These are phyloP conservation scores for Neurospora discreta DNA, from an alignment of 495 filamentous ascomycete species.

Conservation along the genomic window DNA sequence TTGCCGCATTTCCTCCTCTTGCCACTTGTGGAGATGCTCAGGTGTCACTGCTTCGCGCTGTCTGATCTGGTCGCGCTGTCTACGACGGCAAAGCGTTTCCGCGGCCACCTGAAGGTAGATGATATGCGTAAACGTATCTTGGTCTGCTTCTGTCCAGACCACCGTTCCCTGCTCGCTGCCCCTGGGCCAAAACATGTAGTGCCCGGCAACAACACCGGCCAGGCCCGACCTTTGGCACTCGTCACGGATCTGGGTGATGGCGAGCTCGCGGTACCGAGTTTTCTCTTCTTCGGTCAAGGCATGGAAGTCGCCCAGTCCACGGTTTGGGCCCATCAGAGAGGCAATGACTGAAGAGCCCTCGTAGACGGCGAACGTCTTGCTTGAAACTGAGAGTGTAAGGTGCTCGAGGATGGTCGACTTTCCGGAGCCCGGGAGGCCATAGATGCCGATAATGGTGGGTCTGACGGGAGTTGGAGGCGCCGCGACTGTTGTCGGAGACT, in stretches of 20 bases:
- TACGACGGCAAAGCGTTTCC: conserved; percentile 25
- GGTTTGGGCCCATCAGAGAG: conserved; percentile 24
- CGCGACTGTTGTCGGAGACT: not conserved
- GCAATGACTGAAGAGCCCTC: conserved; percentile 45
- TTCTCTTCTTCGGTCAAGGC: conserved; percentile 30
- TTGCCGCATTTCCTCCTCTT: conserved; percentile 35
- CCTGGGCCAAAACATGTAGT: conserved; percentile 50
- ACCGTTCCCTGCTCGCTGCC: conserved; percentile 17
- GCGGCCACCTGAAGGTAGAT: conserved; percentile 44
- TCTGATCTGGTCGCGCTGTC: conserved; percentile 27
- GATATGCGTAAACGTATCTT: conserved; percentile 46
- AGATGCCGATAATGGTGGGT: conserved; percentile 44
- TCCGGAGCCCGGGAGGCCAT: conserved; percentile 51
- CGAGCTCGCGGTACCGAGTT: conserved; percentile 28
- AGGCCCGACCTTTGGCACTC: conserved; percentile 27
- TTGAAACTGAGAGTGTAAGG: conserved; percentile 28
- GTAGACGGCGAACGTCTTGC: conserved; percentile 35
- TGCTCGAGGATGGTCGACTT: conserved; percentile 41
- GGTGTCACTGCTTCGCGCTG: conserved; percentile 25
- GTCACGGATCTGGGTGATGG: conserved; percentile 37
- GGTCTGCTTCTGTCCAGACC: conserved; percentile 38
- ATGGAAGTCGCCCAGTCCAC: conserved; percentile 42
- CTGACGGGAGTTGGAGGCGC: conserved; percentile 2
- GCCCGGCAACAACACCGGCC: conserved; percentile 45
- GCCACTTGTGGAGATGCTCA: conserved; percentile 41